These are phyloP conservation scores for Lepidium africanum DNA, from an alignment of 345 rosid species.

Conservation along the genomic window DNA sequence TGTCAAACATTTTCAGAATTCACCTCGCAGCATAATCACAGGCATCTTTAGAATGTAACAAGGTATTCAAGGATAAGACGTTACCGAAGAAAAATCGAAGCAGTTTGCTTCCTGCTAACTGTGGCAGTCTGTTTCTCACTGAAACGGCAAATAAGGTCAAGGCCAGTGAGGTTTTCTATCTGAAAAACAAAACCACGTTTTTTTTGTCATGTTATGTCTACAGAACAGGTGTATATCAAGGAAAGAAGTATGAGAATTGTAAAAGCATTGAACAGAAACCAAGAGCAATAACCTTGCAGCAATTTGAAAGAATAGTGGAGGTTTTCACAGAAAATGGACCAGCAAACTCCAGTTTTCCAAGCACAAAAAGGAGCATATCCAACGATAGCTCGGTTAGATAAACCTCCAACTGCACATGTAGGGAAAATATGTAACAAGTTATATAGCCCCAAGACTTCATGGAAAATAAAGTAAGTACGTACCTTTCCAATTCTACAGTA, in stretches of 20 bases:
- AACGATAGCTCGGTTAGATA: conserved; percentile 68
- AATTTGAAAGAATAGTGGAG: conserved; percentile 56
- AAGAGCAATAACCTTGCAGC: conserved; percentile 61
- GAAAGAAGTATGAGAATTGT: background rate
- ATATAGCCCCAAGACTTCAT: background rate
- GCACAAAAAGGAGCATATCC: conserved; percentile 70
- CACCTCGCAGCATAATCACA: conserved; percentile 2
- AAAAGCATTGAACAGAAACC: conserved; percentile 1
- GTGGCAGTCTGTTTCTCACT: conserved; percentile 46
- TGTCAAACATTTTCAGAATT: background rate
- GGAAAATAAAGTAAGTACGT: background rate
- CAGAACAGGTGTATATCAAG: background rate
- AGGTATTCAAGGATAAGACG: conserved; percentile 6
- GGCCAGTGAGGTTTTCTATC: conserved; percentile 80
- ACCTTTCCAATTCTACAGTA: conserved; percentile 81
- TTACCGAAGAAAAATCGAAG: conserved; percentile 70
- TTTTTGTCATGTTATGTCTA: background rate
- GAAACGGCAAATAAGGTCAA: conserved; percentile 59
- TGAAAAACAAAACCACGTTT: conserved; percentile 26
- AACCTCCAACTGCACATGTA: conserved; percentile 55
- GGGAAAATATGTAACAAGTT: conserved; percentile 15
- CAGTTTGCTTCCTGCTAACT: conserved; percentile 54
- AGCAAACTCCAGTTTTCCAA: conserved; percentile 74
- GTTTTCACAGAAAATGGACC: conserved; percentile 81
- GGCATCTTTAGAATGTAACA: conserved; percentile 9